Percentiles rank a stretch among this genome's conserved stretches.
These are phyloP conservation scores for Helminthosporium solani DNA, from an alignment of 2,329 filamentous ascomycete genomes.

Conservation along the genomic window DNA sequence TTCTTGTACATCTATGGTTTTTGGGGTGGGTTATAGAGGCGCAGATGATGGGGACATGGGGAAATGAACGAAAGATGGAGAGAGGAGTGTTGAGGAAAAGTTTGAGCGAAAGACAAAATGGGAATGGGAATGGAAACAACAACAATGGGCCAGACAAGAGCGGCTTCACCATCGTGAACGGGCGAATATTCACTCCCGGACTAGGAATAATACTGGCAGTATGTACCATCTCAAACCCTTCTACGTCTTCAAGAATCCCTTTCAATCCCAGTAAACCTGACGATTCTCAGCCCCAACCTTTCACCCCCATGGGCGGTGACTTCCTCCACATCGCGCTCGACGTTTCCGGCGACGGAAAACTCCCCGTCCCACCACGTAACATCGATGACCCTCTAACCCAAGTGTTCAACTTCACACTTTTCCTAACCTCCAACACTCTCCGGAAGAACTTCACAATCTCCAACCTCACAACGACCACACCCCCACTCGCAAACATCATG, in stretches of 20 bases:
- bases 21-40: slow-evolving; percentile 20
- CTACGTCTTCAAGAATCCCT: background rate
- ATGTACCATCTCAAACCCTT: slow-evolving; percentile 8
- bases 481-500: slow-evolving; percentile 63
- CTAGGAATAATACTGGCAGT: slow-evolving; percentile 64
- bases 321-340: slow-evolving; percentile 66
- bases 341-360: slow-evolving; percentile 64
- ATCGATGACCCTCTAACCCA: slow-evolving; percentile 55
- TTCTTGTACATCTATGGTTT: slow-evolving; percentile 18
- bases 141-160: slow-evolving; percentile 26
- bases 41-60: slow-evolving; percentile 33
- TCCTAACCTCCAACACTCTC: slow-evolving; percentile 64
- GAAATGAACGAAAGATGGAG: slow-evolving; percentile 7
- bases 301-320: slow-evolving; percentile 44
- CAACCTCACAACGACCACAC: slow-evolving; percentile 56
- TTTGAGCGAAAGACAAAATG: slow-evolving; percentile 3
- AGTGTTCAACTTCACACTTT: slow-evolving; percentile 66
- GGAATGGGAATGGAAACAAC: slow-evolving; percentile 21
- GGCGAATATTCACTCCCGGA: slow-evolving; percentile 69
- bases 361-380: slow-evolving; percentile 58
- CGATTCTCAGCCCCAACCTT: slow-evolving; percentile 34
- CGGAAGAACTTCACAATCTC: slow-evolving; percentile 68
- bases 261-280: slow-evolving; percentile 7
- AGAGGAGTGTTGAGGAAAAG: slow-evolving; percentile 13
- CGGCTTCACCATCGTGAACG: slow-evolving; percentile 60